Conservation (phyloP, 2,329 filamentous ascomycete genomes). For the Elsinoe fawcettii region DNA sequence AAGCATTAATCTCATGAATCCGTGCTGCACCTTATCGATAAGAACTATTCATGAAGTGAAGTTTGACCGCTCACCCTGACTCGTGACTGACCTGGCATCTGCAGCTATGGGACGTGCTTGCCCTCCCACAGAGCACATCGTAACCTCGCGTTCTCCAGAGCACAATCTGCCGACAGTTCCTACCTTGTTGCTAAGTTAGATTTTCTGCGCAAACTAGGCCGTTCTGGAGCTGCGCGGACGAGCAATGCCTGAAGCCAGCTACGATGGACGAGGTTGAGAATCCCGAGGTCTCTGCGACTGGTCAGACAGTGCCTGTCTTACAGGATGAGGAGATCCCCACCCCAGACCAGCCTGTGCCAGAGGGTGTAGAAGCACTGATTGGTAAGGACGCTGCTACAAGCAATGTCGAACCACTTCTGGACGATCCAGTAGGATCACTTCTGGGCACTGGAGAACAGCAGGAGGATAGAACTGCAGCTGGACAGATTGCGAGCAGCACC, state of each 20-base stretch:
- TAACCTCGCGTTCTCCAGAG: background rate
- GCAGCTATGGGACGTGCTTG: background rate
- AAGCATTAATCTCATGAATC: no score
- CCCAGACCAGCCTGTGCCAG: slow-evolving; percentile 2
- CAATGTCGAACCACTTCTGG: background rate
- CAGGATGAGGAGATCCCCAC: background rate
- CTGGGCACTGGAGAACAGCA: slow-evolving; percentile 12
- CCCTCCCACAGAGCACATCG: background rate
- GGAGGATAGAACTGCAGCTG: background rate
- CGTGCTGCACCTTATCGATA: background rate
- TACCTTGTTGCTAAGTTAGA: no score
- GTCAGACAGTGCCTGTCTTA: slow-evolving; percentile 20
- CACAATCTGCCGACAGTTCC: no score
- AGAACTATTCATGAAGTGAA: background rate
- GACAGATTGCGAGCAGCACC: background rate
- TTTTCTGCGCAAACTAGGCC: no score
- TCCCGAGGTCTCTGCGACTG: slow-evolving; percentile 28
- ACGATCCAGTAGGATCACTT: background rate
- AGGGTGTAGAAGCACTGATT: slow-evolving; percentile 4
- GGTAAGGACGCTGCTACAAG: background rate
- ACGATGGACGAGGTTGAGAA: slow-evolving; percentile 34
- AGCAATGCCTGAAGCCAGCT: background rate
- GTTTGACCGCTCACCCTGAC: background rate
- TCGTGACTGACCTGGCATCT: background rate
- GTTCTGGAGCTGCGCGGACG: background rate